A percentile compares a stretch with the other conserved stretches of the same genome.
Evolutionary conservation across 2,329 filamentous ascomycete genomes (phyloP).

Genomic region (Chaetomium olivaceum): DNA sequence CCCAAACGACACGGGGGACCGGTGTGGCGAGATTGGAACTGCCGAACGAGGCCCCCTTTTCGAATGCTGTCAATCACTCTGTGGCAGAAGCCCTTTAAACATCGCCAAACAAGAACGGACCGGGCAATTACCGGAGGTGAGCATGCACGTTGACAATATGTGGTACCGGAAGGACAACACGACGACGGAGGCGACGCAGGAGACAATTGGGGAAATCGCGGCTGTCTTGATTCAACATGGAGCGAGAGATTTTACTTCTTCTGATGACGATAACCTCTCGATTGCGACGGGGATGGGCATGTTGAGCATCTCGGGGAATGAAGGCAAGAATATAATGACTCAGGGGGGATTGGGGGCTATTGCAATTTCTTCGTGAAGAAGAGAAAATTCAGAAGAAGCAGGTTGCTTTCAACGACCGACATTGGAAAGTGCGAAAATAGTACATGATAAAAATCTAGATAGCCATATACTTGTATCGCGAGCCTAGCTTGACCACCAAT

Average conservation of each 20-base stretch:
- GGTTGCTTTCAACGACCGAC: no score
- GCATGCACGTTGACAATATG: background rate
- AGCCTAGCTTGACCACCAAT: no score
- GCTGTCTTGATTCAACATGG: background rate
- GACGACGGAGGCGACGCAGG: no score
- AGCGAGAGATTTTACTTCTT: background rate
- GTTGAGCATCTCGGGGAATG: background rate
- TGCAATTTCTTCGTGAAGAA: background rate
- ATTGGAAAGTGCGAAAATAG: no score
- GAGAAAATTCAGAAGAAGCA: no score
- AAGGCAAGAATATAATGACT: background rate
- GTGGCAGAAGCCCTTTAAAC: slow-evolving; percentile 2
- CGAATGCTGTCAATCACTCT: background rate
- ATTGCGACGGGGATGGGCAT: background rate
- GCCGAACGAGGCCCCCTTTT: slow-evolving; percentile 8
- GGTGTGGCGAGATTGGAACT: slow-evolving; percentile 8
- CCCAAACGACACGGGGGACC: slow-evolving; percentile 15
- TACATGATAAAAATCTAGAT: no score
- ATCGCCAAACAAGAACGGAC: background rate
- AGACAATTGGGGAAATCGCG: background rate
- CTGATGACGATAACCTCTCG: background rate
- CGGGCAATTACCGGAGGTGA: background rate
- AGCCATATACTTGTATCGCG: no score
- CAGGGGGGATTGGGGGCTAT: background rate
- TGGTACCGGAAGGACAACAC: no score